Conservation (phyloP, 768 basidiomycete species). For the Russula earlei region DNA sequence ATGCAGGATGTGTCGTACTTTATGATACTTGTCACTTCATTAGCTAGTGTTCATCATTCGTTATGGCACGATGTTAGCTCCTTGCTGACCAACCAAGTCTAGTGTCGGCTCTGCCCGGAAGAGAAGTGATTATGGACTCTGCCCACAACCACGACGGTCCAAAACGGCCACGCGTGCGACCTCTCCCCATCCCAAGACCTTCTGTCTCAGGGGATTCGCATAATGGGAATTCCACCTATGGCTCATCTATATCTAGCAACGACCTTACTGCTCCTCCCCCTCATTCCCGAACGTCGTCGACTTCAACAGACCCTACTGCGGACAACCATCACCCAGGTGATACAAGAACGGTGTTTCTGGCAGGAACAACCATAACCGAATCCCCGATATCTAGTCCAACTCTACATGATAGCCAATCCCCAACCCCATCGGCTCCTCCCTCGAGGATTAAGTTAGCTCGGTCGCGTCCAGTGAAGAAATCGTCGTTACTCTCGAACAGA, state of each 20-base stretch:
- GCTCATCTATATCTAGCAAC: not conserved
- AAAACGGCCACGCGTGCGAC: not conserved
- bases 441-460: not conserved
- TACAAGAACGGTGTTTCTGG: not conserved
- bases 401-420: not conserved
- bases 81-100: too few species aligned
- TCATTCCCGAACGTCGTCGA: not conserved
- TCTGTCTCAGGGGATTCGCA: not conserved
- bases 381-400: constrained; percentile 9
- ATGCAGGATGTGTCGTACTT: not conserved
- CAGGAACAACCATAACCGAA: constrained; percentile 1
- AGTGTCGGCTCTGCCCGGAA: not conserved
- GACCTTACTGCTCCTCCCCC: not conserved
- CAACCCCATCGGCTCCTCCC: not conserved
- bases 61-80: too few species aligned
- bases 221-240: not conserved
- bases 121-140: constrained; percentile 14
- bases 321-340: not conserved
- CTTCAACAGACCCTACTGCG: not conserved
- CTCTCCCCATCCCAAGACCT: not conserved
- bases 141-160: not conserved
- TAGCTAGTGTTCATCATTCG: too few species aligned
- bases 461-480: constrained; percentile 13
- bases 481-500: constrained; percentile 15
- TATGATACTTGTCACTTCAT: not conserved